A percentile compares a stretch with the other conserved stretches of the same genome.
phyloP scores from a whole-genome alignment of 352 stramenopile genomes.

The Globisporangium takayamanum region DNA sequence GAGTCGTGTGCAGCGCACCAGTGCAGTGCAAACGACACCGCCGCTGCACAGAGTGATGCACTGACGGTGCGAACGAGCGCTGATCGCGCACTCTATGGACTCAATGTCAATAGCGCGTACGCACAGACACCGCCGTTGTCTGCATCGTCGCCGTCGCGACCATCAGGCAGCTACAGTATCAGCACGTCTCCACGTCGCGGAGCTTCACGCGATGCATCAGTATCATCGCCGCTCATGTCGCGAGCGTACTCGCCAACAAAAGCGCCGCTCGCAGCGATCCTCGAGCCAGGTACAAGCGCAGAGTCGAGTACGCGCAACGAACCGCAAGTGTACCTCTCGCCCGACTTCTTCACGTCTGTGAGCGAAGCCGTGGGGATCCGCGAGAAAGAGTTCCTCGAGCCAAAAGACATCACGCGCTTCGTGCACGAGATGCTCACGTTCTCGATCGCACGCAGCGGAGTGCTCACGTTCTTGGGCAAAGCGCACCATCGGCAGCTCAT shows the following conservation, averaged over 20 bases:
- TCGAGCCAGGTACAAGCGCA: conserved; percentile 12
- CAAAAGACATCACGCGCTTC: conserved; percentile 36
- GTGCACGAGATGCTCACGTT: conserved; percentile 49
- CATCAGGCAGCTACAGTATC: not conserved
- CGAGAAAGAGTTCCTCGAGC: conserved; percentile 39
- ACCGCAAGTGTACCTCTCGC: conserved; percentile 22
- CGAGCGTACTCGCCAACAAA: conserved; percentile 13
- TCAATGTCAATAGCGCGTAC: not conserved
- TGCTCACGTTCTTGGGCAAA: conserved; percentile 57
- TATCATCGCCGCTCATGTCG: conserved; percentile 5
- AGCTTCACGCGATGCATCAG: not conserved
- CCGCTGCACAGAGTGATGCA: not conserved
- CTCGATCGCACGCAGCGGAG: conserved; percentile 38
- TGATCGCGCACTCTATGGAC: conserved; percentile 4
- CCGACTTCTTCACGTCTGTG: conserved; percentile 38
- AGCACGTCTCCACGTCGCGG: conserved; percentile 1
- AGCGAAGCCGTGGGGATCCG: conserved; percentile 26
- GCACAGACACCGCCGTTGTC: not conserved
- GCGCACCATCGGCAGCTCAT: conserved; percentile 46
- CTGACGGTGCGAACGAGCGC: not conserved
- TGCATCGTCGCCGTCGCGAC: not conserved
- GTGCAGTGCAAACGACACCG: conserved; percentile 2
- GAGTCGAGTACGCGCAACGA: not conserved
- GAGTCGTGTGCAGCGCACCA: conserved; percentile 6
- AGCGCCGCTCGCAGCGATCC: conserved; percentile 19